Evolutionary conservation across 306 rosid species (phyloP), one percentile per base, ranked within the genome.

Genomic region (Sicyos edulis): DNA sequence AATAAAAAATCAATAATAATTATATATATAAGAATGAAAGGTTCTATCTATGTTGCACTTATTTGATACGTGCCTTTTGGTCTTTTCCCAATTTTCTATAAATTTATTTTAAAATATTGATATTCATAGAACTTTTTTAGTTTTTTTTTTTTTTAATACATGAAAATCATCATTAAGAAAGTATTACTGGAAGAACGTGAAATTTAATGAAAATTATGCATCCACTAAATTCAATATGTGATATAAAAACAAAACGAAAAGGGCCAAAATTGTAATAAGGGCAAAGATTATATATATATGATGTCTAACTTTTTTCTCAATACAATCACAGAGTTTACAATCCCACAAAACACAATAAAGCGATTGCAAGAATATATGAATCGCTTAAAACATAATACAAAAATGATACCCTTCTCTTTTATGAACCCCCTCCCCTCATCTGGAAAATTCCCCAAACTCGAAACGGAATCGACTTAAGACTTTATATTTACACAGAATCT

Each of bases 401-500:
- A 61, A 57, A 32, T 7, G 49, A 61, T 14, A 16, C 21, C 68
- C 49, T 59, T 60, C n/a, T 29, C 7, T 32, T 60, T 15, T 6
- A 2, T 60, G 17, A 59, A 20, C 61, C 4, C 3, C 45, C 45
- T 32, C 68, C 40, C 29, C 37, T 63, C 69, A 34, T 32, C 69
- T 63, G 69, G 26, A 63, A 34, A 61, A 61, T 7, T 37, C 44
- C 51, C 69, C 69, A 8, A 34, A 63, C 17, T 8, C 50, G 37
- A 37, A 63, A 37, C 49, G 9, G 69, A 63, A 37, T 37, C 26
- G 50, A 63, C 37, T 26, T 17, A 59, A 11, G 37, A 37, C 42
- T 60, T 6, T 14, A 59, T 59, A 59, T 59, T 59, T 59, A 60
- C 67, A 60, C 20, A 29, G 67, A 60, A 60, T 60, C 67, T 16